phyloP scores from a whole-genome alignment of 1,284 basidiomycete species.

The Ustanciosporium gigantosporum region DNA sequence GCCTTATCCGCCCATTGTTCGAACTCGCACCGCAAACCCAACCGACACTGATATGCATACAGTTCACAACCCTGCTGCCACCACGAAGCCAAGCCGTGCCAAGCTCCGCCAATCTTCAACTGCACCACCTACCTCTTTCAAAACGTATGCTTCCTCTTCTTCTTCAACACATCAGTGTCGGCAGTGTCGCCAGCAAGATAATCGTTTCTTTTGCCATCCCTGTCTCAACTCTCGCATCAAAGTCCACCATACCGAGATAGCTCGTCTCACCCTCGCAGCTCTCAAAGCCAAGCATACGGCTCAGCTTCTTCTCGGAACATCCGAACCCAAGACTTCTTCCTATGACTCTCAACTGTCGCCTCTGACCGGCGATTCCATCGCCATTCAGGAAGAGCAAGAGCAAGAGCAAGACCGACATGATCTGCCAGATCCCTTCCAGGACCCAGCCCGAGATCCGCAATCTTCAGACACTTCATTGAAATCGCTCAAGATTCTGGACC shows the following conservation, averaged over 20 bases:
- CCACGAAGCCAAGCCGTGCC: too few species aligned
- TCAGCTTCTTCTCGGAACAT: conserved; percentile 6
- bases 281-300: conserved; percentile 18
- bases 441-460: not conserved
- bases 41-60: too few species aligned
- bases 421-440: conserved; percentile 29
- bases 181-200: conserved; percentile 31
- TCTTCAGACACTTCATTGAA: conserved; percentile 1
- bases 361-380: too few species aligned
- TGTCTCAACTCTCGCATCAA: conserved; percentile 27
- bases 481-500: conserved; percentile 6
- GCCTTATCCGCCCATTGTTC: too few species aligned
- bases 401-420: not conserved
- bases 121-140: too few species aligned
- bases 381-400: not conserved
- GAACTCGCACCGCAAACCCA: too few species aligned
- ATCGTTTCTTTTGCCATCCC: conserved; percentile 36
- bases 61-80: too few species aligned
- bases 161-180: not conserved
- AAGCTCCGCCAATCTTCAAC: too few species aligned
- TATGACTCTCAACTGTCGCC: not conserved
- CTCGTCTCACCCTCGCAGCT: conserved; percentile 18
- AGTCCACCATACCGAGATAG: conserved; percentile 27
- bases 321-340: not conserved
- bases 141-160: too few species aligned